Base-by-base conservation (phyloP, 139 green algal species). In the Astrephomene gubernaculifera region DNA sequence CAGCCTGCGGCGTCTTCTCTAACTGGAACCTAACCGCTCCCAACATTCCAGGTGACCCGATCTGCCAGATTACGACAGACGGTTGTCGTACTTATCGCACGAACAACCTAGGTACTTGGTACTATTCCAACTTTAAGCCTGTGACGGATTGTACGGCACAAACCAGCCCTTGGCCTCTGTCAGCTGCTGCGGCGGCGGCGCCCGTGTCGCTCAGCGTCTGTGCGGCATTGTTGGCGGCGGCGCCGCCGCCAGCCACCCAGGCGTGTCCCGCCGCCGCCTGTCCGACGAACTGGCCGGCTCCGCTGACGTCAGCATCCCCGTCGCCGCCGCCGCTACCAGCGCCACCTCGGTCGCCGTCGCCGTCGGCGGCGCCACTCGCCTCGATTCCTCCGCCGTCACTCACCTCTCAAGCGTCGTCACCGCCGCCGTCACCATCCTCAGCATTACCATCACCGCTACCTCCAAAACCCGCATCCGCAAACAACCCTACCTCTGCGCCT, bases 71-170 rank as follows among this genome's bases (percentile, higher is more conserved):
- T 22, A 41, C 38, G 41, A 27, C 9, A 27, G 25, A 69, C 39
- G 60, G 76, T 21, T 73, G 76, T 41, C 76, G 60, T 27, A 35
- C 14, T n/a, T 83, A 63, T 39, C 76, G 60, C 22, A 71, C 76
- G 8, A 49, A 14, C 43, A 72, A 83, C 57, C 4, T 24, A 1
- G 76, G 76, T 43, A 17, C 12, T n/a, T 83, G 76, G 76, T 27
- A 22, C 60, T 83, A 12, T 7, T 73, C 60, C 17, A 21, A 36
- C 17, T 83, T 83, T 60, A 83, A 83, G 41, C 76, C 57, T 1
- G 76, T 72, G 17, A 29, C 27, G 29, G 76, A 83, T 60, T 83
- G 76, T 21, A 83, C 76, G 8, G 76, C 76, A 4, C 76, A 83
- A 29, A 8, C 9, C 41, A 73, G 60, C 60, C 41, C 76, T 3